phyloP scores from a whole-genome alignment of 768 basidiomycete genomes.

The Ramaria rubella region DNA sequence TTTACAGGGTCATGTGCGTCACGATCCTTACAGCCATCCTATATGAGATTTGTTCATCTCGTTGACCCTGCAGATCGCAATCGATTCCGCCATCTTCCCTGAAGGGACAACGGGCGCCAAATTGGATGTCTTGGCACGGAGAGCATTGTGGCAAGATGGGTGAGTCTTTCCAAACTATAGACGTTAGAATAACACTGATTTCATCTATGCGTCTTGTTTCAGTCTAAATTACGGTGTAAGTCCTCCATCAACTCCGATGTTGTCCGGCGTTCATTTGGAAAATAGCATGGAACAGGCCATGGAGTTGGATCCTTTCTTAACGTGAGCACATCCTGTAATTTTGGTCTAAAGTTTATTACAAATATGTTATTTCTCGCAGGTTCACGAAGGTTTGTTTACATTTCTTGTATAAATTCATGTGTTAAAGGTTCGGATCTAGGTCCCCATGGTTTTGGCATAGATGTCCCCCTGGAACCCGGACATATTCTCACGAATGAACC shows the following conservation, averaged over 20 bases:
- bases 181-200: background rate
- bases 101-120: slow-evolving; percentile 79
- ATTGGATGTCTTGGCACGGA: slow-evolving; percentile 85
- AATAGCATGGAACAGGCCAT: slow-evolving; percentile 85
- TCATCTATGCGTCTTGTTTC: no score
- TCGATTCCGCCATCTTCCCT: slow-evolving; percentile 86
- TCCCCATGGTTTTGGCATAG: slow-evolving; percentile 68
- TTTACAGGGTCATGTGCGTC: slow-evolving; percentile 86
- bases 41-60: slow-evolving; percentile 10
- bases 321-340: slow-evolving; percentile 14
- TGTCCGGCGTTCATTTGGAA: background rate
- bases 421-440: slow-evolving; percentile 25
- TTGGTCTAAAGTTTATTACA: background rate
- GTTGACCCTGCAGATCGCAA: slow-evolving; percentile 60
- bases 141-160: slow-evolving; percentile 81
- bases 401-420: background rate
- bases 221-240: slow-evolving; percentile 64
- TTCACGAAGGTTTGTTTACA: slow-evolving; percentile 53
- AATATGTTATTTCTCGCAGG: slow-evolving; percentile 31
- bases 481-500: slow-evolving; percentile 94
- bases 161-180: slow-evolving; percentile 3
- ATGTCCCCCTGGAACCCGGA: slow-evolving; percentile 68
- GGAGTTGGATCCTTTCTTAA: slow-evolving; percentile 79
- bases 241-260: slow-evolving; percentile 3
- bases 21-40: slow-evolving; percentile 19